Evolutionary conservation across 169 alveolate species (phyloP), one percentile per base, ranked within the genome.

Genomic region (Neospora caninum): DNA sequence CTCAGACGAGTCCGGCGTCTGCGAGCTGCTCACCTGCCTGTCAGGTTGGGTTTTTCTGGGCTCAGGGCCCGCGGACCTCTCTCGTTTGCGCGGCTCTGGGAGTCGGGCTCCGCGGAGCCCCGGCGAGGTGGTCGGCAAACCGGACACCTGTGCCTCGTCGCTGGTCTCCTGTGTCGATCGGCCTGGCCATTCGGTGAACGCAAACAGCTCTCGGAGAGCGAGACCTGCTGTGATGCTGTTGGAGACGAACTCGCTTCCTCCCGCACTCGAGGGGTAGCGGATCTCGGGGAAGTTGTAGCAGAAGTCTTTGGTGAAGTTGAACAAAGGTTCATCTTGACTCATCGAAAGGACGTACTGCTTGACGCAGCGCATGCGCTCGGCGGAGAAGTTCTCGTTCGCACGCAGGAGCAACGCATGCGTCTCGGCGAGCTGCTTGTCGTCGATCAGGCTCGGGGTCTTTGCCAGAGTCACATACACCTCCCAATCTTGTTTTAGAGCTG

Each of bases 251-350:
- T 78, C 86, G 39, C 42, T n/a, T 0, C 49, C 39, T 25, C 86
- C 86, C 9, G 86, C 86, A 22, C 86, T 78, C 86, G 86, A 78
- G 43, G 86, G 86, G 86, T 78, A 78, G n/a, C 22, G 86, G 27
- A 78, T 22, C 86, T 78, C 86, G 86, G 86, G 86, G 42, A 29
- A 78, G 86, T 78, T 78, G 86, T 78, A 78, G 86, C 86, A 78
- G 86, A 78, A 78, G 9, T 2, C 27, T 43, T 78, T 78, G 39
- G 86, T 78, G n/a, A 78, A 78, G 31, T 78, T 43, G 42, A 36
- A 78, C 49, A 78, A 78, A 4, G 86, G 86, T 0, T 78, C 86
- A 9, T n/a, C 39, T 10, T 20, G 39, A n/a, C 29, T 38, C n/a
- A 78, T 18, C 86, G 86, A 4, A 6, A 78, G 43, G 27, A 78